Evolutionary conservation across 305 asterid genomes (phyloP).

Genomic region (Vinca major): DNA sequence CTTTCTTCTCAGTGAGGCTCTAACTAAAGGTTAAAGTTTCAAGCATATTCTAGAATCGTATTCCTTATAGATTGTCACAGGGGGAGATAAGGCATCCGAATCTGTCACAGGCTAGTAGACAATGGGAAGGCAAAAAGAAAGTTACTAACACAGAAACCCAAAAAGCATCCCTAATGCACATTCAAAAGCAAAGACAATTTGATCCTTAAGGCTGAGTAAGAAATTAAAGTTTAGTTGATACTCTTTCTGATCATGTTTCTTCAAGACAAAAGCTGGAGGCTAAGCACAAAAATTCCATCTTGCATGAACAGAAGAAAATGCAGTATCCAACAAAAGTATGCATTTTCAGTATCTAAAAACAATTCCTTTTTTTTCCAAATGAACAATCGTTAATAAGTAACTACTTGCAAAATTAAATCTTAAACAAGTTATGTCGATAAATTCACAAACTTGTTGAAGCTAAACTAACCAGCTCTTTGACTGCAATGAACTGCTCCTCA

Average conservation of each 20-base stretch:
- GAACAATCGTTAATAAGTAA: neutral
- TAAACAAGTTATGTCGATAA: neutral
- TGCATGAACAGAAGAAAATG: neutral
- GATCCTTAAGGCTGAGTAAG: neutral
- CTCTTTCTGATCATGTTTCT: neutral
- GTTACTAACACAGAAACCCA: too few relatives aligned
- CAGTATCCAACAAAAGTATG: neutral
- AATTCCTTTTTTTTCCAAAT: neutral
- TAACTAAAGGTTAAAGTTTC: slow-evolving; percentile 4
- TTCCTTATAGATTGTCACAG: neutral
- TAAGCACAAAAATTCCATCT: neutral
- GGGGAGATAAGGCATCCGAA: neutral
- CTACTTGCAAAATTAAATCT: slow-evolving; percentile 1
- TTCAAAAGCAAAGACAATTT: neutral
- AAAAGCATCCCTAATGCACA: neutral
- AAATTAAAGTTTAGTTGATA: neutral
- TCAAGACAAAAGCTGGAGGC: neutral
- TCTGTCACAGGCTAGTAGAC: neutral
- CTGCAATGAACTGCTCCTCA: slow-evolving; percentile 98
- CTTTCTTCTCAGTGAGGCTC: slow-evolving; percentile 14
- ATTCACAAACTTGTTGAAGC: slow-evolving; percentile 14
- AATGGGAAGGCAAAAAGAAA: neutral
- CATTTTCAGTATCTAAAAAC: neutral
- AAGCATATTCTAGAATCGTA: neutral
- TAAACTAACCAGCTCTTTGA: slow-evolving; percentile 84